A percentile compares a stretch with the other conserved stretches of the same genome.
Conservation (phyloP, 345 rosid species). For the Pugionium dolabratum region DNA sequence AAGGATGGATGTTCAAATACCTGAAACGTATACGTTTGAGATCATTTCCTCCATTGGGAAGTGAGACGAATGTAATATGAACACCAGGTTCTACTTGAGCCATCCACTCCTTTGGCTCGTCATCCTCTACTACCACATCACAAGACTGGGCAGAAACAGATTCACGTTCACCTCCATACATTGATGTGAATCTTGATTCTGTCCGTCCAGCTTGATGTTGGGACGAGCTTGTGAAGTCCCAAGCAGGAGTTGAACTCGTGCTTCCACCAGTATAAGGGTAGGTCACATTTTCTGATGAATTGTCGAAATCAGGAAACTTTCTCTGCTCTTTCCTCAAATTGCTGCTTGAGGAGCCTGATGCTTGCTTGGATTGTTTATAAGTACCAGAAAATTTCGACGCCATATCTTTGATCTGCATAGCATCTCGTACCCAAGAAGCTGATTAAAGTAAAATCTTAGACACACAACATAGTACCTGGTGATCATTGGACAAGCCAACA, state of each 20-base stretch:
- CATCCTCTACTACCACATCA: slow-evolving; percentile 77
- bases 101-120: slow-evolving; percentile 96
- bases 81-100: slow-evolving; percentile 99
- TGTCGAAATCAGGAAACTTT: slow-evolving; percentile 73
- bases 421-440: slow-evolving; percentile 19
- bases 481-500: slow-evolving; percentile 25
- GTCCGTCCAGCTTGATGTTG: slow-evolving; percentile 48
- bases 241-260: slow-evolving; percentile 84
- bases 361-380: slow-evolving; percentile 70
- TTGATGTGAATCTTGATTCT: slow-evolving; percentile 53
- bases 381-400: slow-evolving; percentile 84
- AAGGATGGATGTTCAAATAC: slow-evolving; percentile 35
- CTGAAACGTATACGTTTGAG: slow-evolving; percentile 96
- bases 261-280: slow-evolving; percentile 56
- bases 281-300: slow-evolving; percentile 74
- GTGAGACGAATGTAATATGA: slow-evolving; percentile 89
- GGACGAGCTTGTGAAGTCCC: slow-evolving; percentile 69
- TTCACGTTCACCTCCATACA: slow-evolving; percentile 53
- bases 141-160: slow-evolving; percentile 65
- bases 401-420: slow-evolving; percentile 90
- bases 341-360: slow-evolving; percentile 61
- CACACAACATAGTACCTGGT: slow-evolving; percentile 21
- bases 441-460: slow-evolving; percentile 3
- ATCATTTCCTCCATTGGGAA: slow-evolving; percentile 91
- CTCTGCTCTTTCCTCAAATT: slow-evolving; percentile 64